Base-by-base conservation (phyloP, 1,139 yeast species). In the Blastobotrys persicus region DNA sequence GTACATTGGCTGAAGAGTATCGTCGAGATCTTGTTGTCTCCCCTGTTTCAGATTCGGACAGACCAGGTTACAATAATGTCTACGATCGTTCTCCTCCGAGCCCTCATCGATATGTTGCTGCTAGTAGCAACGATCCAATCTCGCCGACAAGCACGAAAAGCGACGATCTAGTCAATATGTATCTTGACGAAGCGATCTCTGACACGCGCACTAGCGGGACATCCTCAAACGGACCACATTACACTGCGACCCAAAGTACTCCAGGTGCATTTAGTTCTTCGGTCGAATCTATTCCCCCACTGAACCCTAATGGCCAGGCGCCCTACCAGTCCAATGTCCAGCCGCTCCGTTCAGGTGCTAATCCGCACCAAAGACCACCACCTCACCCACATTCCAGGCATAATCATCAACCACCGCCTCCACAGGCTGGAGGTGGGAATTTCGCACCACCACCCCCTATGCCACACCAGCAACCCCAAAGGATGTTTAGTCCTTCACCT, bases 1-100 rank as follows among this genome's bases (percentile, higher is more conserved):
- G 61, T 6, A 58, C 60, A 14, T 46, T 53, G 33, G 59, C 59
- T 1, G 58, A 55, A 4, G 60, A 58, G 44, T 57, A 58, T 42
- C 49, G 58, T 42, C 23, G 47, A 16, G 45, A 47, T 34, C 17
- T 37, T 26, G 19, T 46, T 45, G 44, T 38, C n/a, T 32, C 45
- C 5, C 39, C 46, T 7, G 35, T 45, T 4, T 31, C 23, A n/a
- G 38, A 37, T 2, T 9, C 19, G 3, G 31, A 28, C 11, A 23
- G 42, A 13, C 33, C 23, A 16, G 49, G 45, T 20, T 31, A 45
- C 35, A 28, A 34, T 17, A n/a, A 23, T 14, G 40, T 37, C 38
- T 13, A 41, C 38, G 18, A 46, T 41, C 37, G 48, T 23, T 17
- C 17, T 11, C 39, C 46, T 14, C 46, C 46, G 5, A 26, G 41